Evolutionary conservation across 2,329 filamentous ascomycete genomes (phyloP), one percentile per base, ranked within the genome.

Genomic region (Botrytis medusae): DNA sequence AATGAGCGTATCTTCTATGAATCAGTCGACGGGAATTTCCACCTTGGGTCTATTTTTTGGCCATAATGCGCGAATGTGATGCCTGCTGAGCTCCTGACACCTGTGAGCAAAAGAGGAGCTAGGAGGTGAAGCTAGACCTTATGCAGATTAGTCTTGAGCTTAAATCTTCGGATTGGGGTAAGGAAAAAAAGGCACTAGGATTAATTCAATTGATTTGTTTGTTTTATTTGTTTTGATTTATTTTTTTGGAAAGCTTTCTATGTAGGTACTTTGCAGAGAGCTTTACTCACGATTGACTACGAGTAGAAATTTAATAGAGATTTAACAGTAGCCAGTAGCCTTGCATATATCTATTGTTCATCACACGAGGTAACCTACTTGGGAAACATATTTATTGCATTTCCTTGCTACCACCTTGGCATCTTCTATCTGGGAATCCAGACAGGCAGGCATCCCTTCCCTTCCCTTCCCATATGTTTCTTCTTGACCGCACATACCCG

Each of bases 131-230:
- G n/a, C 69, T 71, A 63, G n/a, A 42, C 22, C 14, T 0, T 3
- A 29, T 29, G 0, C 3, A 22, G 25, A 10, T 25, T 71, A 71
- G 69, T 4, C 16, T 10, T 71, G 69, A 71, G 69, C 69, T 71
- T 71, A 71, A 71, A 63, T 71, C 2, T 5, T 25, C 8, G 22
- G 40, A 63, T 48, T 61, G 68, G 57, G 68, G 42, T 37, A 62
- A n/a, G 48, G n/a, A 5, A 70, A 42, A 32, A 12, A n/a, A 22
- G 29, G 12, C 29, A 29, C 68, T 8, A 70, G 68, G 54, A 46
- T 70, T 70, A 20, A 62, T 37, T 46, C 2, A 18, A 51, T 25
- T n/a, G 8, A 42, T 42, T 20, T 20, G 7, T 46, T 46, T 62
- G 18, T 54, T 14, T 18, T 22, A 7, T 22, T 22, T 44, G 14